A percentile compares a stretch with the other conserved stretches of the same genome.
phyloP scores from a whole-genome alignment of 2,329 filamentous ascomycete genomes.

The Ophioceras dolichostomum region DNA sequence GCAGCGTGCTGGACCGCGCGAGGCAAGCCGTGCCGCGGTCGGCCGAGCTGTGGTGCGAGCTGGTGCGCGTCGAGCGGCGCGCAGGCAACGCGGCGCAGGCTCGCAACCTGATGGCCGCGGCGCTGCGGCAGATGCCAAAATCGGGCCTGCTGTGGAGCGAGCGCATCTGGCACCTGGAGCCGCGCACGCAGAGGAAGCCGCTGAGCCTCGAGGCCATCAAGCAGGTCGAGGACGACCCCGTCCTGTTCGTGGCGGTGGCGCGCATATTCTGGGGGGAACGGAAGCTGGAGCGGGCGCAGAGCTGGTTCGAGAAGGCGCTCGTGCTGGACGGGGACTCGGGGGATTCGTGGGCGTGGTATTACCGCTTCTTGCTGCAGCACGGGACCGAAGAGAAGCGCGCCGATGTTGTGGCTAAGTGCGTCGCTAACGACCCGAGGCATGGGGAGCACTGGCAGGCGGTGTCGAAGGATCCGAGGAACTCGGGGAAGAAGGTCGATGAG shows the following conservation, averaged over 20 bases:
- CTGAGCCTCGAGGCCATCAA: constrained; percentile 90
- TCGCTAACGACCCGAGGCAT: constrained; percentile 75
- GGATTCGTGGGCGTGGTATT: constrained; percentile 98
- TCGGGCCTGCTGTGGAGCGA: constrained; percentile 86
- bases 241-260: constrained; percentile 81
- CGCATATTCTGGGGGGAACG: constrained; percentile 94
- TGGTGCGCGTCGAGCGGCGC: constrained; percentile 83
- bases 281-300: constrained; percentile 83
- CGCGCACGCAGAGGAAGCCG: constrained; percentile 84
- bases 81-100: constrained; percentile 75
- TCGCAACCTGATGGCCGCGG: constrained; percentile 84
- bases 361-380: constrained; percentile 83
- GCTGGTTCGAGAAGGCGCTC: constrained; percentile 95
- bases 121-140: constrained; percentile 79
- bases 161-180: constrained; percentile 88
- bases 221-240: constrained; percentile 85
- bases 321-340: constrained; percentile 76
- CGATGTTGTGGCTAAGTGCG: constrained; percentile 73
- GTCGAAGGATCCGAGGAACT: constrained; percentile 76
- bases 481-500: constrained; percentile 62
- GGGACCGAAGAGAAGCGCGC: constrained; percentile 86
- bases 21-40: constrained; percentile 79
- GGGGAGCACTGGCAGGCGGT: constrained; percentile 85
- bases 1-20: constrained; percentile 85
- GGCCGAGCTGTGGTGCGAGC: constrained; percentile 79